Evolutionary conservation across 805 yeast genomes (phyloP).

Genomic region (Saccharomycopsis sp.): DNA sequence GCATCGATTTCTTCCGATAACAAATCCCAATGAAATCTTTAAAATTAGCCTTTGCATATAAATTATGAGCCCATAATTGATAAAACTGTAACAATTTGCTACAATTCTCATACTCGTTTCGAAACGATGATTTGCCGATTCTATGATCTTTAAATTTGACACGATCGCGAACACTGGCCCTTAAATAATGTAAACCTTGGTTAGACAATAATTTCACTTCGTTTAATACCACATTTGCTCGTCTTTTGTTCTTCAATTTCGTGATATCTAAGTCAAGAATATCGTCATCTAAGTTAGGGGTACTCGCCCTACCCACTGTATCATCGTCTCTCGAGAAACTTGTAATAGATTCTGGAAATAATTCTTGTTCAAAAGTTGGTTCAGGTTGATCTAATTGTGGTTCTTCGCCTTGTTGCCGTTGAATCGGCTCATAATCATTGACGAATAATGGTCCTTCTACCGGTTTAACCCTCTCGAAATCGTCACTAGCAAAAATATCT

Average conservation of each 20-base stretch:
- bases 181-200: constrained; percentile 53
- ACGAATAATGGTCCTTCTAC: background rate
- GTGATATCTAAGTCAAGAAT: constrained; percentile 15
- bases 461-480: background rate
- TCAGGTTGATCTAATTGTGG: background rate
- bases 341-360: background rate
- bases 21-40: constrained; percentile 56
- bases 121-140: constrained; percentile 24
- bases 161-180: constrained; percentile 28
- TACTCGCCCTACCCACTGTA: background rate
- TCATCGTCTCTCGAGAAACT: too few species aligned
- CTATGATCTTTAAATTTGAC: constrained; percentile 15
- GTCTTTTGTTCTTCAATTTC: constrained; percentile 14
- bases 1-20: constrained; percentile 33
- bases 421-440: background rate
- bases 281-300: constrained; percentile 9
- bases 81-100: constrained; percentile 46
- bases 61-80: constrained; percentile 68
- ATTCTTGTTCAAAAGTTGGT: background rate
- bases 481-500: background rate
- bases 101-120: constrained; percentile 44
- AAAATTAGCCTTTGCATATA: constrained; percentile 77
- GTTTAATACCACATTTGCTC: constrained; percentile 39
- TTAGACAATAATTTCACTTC: constrained; percentile 43
- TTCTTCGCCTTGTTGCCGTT: background rate